Percentiles rank a stretch among this genome's conserved stretches.
Evolutionary conservation across 2,329 filamentous ascomycete genomes (phyloP).

Genomic region (Cercospora brassicicola): DNA sequence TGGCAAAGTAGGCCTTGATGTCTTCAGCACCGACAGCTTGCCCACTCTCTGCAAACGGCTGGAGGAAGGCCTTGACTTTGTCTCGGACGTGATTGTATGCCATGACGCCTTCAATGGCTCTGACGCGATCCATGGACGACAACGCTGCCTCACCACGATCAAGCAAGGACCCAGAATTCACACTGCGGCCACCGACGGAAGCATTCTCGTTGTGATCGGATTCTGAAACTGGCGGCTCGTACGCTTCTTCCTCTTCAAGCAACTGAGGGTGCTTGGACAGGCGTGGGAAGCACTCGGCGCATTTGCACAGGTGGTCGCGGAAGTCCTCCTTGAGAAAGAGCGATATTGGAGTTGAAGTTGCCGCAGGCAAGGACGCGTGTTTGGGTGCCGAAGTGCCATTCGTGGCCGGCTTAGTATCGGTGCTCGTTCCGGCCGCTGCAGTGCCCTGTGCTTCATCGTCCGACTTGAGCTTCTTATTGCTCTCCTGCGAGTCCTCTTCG

Average conservation of each 20-base stretch:
- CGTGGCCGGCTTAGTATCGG: not conserved
- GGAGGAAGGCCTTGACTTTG: conserved; percentile 90
- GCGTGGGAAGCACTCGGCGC: conserved; percentile 72
- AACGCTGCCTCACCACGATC: conserved; percentile 91
- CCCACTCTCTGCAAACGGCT: conserved; percentile 90
- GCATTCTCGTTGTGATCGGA: conserved; percentile 55
- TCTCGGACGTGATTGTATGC: conserved; percentile 96
- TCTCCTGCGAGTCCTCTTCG: conserved; percentile 29
- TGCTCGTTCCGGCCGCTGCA: not conserved
- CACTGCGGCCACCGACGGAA: conserved; percentile 44
- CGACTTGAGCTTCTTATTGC: conserved; percentile 33
- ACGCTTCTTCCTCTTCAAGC: conserved; percentile 89
- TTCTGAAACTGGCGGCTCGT: conserved; percentile 82
- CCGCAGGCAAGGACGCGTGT: conserved; percentile 53
- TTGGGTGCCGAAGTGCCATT: conserved; percentile 16
- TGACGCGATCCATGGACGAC: conserved; percentile 86
- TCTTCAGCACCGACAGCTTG: conserved; percentile 88
- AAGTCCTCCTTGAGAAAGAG: conserved; percentile 81
- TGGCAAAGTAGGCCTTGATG: conserved; percentile 95
- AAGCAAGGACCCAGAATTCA: conserved; percentile 77
- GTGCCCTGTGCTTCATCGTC: conserved; percentile 15
- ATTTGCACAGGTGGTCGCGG: conserved; percentile 79
- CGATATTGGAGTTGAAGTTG: conserved; percentile 65
- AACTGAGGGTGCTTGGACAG: conserved; percentile 74
- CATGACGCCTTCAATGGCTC: conserved; percentile 93